Evolutionary conservation across 2,329 filamentous ascomycete genomes (phyloP).

Genomic region (Phaeosphaeriaceae sp.): DNA sequence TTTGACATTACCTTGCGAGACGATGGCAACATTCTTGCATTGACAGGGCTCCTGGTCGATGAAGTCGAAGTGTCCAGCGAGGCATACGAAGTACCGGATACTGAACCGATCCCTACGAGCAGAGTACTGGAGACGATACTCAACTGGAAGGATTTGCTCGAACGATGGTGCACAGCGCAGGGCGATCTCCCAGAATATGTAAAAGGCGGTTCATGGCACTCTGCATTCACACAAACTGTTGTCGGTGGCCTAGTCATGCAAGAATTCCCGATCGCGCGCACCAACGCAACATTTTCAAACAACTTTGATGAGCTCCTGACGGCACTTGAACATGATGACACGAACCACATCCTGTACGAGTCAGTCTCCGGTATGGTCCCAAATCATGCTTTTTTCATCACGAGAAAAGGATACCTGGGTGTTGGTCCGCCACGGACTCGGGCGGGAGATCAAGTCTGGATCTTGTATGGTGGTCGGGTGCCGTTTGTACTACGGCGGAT

Average conservation of each 20-base stretch:
- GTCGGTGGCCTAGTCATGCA: conserved; percentile 19
- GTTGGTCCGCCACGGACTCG: conserved; percentile 16
- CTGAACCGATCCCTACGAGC: background rate
- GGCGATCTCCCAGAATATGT: background rate
- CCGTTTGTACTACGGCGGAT: conserved; percentile 16
- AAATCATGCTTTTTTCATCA: conserved; percentile 20
- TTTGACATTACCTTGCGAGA: background rate
- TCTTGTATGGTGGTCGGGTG: conserved; percentile 23
- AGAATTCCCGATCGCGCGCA: conserved; percentile 14
- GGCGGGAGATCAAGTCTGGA: conserved; percentile 17
- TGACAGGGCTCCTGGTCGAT: conserved; percentile 12
- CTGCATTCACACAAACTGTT: conserved; percentile 13
- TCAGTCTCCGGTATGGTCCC: conserved; percentile 4
- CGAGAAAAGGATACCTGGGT: conserved; percentile 22
- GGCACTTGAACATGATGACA: background rate
- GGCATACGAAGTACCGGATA: background rate
- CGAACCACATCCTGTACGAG: background rate
- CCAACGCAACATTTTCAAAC: background rate
- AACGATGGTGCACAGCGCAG: background rate
- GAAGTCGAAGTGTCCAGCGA: conserved; percentile 3
- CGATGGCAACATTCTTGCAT: background rate
- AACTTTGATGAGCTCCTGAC: background rate
- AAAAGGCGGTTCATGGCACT: conserved; percentile 8
- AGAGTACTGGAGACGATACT: background rate
- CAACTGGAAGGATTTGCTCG: background rate